Conservation (phyloP, 371 early-diverging fungal genomes). For the Rhizopus sp. region DNA sequence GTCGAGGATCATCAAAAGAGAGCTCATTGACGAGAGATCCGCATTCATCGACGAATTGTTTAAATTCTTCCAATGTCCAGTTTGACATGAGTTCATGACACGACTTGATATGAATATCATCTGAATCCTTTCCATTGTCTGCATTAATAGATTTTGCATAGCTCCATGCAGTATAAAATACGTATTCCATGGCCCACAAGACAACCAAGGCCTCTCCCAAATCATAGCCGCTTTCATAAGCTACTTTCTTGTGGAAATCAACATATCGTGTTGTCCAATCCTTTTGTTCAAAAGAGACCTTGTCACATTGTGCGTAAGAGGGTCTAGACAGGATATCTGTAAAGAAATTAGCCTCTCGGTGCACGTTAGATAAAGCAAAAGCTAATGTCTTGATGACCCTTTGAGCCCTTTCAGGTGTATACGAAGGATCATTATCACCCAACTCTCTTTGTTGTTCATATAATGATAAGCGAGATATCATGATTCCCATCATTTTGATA, state of each 20-base stretch:
- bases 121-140: not conserved
- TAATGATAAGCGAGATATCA: constrained; percentile 23
- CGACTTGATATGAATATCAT: constrained; percentile 14
- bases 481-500: constrained; percentile 28
- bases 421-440: constrained; percentile 21
- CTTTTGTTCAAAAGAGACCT: constrained; percentile 7
- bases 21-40: constrained; percentile 17
- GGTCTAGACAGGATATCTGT: constrained; percentile 19
- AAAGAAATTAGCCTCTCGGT: constrained; percentile 31
- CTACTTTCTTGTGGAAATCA: constrained; percentile 28
- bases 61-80: constrained; percentile 27
- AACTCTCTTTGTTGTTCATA: constrained; percentile 23
- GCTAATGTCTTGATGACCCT: constrained; percentile 15
- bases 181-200: constrained; percentile 31
- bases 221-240: constrained; percentile 24
- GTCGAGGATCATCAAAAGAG: constrained; percentile 10
- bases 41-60: constrained; percentile 26
- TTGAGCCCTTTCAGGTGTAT: constrained; percentile 11
- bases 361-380: constrained; percentile 29
- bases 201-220: constrained; percentile 29
- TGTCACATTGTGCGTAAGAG: constrained; percentile 1
- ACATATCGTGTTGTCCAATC: constrained; percentile 22
- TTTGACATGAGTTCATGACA: constrained; percentile 25
- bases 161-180: constrained; percentile 27
- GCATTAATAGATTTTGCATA: constrained; percentile 10